phyloP scores from a whole-genome alignment of 176 grass and related monocot species.

The Carex pumila region DNA sequence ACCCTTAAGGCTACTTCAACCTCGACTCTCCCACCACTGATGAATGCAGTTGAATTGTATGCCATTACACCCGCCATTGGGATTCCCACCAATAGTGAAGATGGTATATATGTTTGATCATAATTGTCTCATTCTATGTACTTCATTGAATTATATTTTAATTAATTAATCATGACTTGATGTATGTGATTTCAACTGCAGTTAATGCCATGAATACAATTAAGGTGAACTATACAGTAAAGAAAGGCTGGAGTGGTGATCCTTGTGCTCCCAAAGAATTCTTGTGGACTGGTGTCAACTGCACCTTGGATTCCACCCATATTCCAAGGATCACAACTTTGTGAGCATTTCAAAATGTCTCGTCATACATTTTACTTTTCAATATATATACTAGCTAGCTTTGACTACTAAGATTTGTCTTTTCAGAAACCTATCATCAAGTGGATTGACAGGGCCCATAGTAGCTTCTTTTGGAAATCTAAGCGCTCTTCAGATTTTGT shows the following conservation, averaged over 20 bases:
- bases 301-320: neutral
- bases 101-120: conserved; percentile 27
- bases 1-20: conserved; percentile 27
- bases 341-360: conserved; percentile 2
- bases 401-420: too few species aligned
- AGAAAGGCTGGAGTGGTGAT: conserved; percentile 45
- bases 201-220: conserved; percentile 30
- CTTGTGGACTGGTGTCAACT: conserved; percentile 32
- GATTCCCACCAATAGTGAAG: conserved; percentile 12
- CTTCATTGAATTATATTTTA: neutral
- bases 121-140: too few species aligned
- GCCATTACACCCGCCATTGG: neutral
- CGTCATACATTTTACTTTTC: too few species aligned
- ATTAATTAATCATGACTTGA: neutral
- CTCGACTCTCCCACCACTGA: conserved; percentile 46
- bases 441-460: too few species aligned
- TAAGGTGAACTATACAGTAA: conserved; percentile 24
- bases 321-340: conserved; percentile 31
- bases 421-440: too few species aligned
- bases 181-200: neutral
- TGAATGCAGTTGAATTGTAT: conserved; percentile 45
- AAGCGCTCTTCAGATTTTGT: too few species aligned
- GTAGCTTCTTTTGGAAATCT: too few species aligned
- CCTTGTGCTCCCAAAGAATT: conserved; percentile 29
- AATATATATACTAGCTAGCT: too few species aligned